Evolutionary conservation across 116 monocot genomes (phyloP), one percentile per base, ranked within the genome.

Genomic region (Trichopus zeylanicus): DNA sequence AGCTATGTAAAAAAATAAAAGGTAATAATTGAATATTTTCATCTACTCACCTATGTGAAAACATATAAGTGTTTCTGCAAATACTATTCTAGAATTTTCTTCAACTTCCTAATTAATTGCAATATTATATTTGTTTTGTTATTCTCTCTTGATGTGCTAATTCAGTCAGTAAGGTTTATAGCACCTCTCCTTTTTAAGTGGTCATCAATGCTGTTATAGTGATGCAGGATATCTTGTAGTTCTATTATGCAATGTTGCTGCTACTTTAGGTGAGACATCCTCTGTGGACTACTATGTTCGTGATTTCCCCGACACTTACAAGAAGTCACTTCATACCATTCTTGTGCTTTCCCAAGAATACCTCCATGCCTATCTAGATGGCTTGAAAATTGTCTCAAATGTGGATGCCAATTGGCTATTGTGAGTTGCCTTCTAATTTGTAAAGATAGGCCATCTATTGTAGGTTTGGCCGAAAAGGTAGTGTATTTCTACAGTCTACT

Each of bases 261-360:
- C 71, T 68, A 64, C 76, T 54, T 70, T 95, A 55, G 78, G 83
- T 24, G 86, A 95, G 70, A 61, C 56, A 48, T 73, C 29, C 35
- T 90, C 79, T 66, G 72, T 78, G 13, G 90, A 95, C 61, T 78
- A 89, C 54, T 95, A 95, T 68, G 48, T 73, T 67, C 95, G 95
- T 59, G 90, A 95, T 65, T 95, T 86, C 42, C 95, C 95, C 3
- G 18, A 11, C 31, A 16, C 20, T 65, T 73, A 55, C 55, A 47
- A 19, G 70, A 84, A 64, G 26, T 74, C 67, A 18, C 26, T 51
- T 58, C 67, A 27, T 62, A 70, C 23, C 58, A 56, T 64, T 65
- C 64, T 35, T 18, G 31, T 34, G 2, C 38, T 72, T 54, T n/a
- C n/a, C n/a, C n/a, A n/a, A n/a, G n/a, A n/a, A 59, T 57, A 51